These are phyloP conservation scores for Hyphopichia homilentoma DNA, from an alignment of 805 yeast genomes.

Conservation along the genomic window DNA sequence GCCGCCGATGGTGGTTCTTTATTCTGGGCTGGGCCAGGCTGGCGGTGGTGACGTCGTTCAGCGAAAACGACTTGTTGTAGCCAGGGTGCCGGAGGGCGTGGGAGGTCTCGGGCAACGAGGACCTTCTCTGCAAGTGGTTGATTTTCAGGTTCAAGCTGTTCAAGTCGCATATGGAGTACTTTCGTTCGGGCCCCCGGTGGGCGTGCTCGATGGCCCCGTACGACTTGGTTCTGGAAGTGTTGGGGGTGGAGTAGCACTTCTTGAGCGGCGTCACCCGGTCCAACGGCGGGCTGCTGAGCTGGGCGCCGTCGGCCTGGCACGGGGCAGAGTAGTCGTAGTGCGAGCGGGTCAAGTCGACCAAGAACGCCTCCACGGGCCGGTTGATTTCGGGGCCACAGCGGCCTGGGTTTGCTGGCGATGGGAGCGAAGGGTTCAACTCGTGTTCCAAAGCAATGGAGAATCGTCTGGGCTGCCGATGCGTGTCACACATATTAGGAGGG, in stretches of 20 bases:
- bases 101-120: neutral
- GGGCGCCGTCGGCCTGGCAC: neutral
- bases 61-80: neutral
- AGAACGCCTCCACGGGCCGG: conserved; percentile 17
- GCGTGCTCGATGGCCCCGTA: neutral
- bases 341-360: conserved; percentile 9
- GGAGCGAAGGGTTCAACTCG: no score
- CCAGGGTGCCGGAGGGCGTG: neutral
- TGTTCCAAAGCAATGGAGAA: no score
- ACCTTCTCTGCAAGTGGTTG: neutral
- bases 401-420: no score
- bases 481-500: no score
- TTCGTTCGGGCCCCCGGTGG: no score
- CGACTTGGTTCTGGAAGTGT: neutral
- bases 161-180: conserved; percentile 14
- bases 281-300: neutral
- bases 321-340: conserved; percentile 1
- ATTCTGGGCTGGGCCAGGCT: neutral
- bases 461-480: no score
- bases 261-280: neutral
- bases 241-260: neutral
- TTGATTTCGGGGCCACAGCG: no score
- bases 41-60: neutral
- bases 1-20: conserved; percentile 39
- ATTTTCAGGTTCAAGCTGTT: conserved; percentile 8